Percentiles rank a stretch among this genome's conserved stretches.
Conservation (phyloP, 345 rosid genomes). For the rapeseed (Brassica napus) region Da-Ae NC_063449.1:46978001-46978500, state of each 20-base stretch:
- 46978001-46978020: too few relatives aligned
- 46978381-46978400: conserved; percentile 17
- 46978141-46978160: too few relatives aligned
- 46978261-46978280: not conserved
- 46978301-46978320: not conserved
- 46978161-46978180: too few relatives aligned
- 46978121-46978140: too few relatives aligned
- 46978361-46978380: not conserved
- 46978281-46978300: not conserved
- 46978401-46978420: conserved; percentile 22
- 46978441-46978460: conserved; percentile 14
- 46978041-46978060: too few relatives aligned
- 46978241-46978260: not conserved
- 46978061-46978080: too few relatives aligned
- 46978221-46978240: not conserved
- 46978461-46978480: not conserved
- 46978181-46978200: too few relatives aligned
- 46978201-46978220: too few relatives aligned
- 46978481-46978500: conserved; percentile 54
- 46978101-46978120: too few relatives aligned
- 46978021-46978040: too few relatives aligned
- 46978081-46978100: too few relatives aligned
- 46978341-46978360: conserved; percentile 9
- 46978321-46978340: conserved; percentile 4
- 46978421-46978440: conserved; percentile 26